Percentiles rank a stretch among this genome's conserved stretches.
These are phyloP conservation scores for Chalciporus pseudorubinellus DNA, from an alignment of 768 basidiomycete species.

Conservation along the genomic window DNA sequence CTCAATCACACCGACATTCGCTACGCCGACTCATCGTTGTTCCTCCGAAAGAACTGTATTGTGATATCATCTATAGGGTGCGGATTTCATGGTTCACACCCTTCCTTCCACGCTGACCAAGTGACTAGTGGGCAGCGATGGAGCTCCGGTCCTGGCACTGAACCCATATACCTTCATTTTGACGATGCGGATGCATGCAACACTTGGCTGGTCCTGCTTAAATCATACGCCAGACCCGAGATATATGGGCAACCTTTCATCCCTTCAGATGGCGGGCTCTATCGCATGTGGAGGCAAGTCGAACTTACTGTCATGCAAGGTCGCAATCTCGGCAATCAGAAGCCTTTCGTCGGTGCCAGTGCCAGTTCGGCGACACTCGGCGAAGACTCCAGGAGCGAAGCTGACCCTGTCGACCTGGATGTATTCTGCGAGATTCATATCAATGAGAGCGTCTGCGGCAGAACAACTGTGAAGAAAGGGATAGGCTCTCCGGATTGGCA, in stretches of 20 bases:
- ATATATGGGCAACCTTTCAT: constrained; percentile 63
- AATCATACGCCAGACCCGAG: constrained; percentile 79
- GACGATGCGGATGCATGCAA: constrained; percentile 57
- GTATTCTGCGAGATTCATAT: constrained; percentile 78
- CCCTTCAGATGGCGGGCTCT: constrained; percentile 66
- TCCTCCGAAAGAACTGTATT: constrained; percentile 73
- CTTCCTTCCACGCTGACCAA: constrained; percentile 1
- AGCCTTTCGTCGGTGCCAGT: constrained; percentile 27
- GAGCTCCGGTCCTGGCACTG: constrained; percentile 47
- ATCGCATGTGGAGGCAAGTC: constrained; percentile 86
- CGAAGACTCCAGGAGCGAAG: constrained; percentile 38
- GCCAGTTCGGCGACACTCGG: constrained; percentile 28
- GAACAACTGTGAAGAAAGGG: constrained; percentile 71
- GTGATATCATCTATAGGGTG: constrained; percentile 66
- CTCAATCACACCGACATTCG: constrained; percentile 80
- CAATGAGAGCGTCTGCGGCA: constrained; percentile 64
- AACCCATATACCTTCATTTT: constrained; percentile 77
- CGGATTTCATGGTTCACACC: constrained; percentile 16
- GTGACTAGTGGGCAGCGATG: constrained; percentile 55
- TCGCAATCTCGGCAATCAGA: constrained; percentile 62
- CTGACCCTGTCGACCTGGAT: constrained; percentile 61
- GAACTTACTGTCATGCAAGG: constrained; percentile 72
- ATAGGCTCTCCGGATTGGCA: constrained; percentile 77
- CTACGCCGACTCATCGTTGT: constrained; percentile 69
- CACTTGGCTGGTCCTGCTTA: constrained; percentile 77